A percentile compares a stretch with the other conserved stretches of the same genome.
Conservation (phyloP, 176 grass and related monocot species). For the Otatea glauca region DNA sequence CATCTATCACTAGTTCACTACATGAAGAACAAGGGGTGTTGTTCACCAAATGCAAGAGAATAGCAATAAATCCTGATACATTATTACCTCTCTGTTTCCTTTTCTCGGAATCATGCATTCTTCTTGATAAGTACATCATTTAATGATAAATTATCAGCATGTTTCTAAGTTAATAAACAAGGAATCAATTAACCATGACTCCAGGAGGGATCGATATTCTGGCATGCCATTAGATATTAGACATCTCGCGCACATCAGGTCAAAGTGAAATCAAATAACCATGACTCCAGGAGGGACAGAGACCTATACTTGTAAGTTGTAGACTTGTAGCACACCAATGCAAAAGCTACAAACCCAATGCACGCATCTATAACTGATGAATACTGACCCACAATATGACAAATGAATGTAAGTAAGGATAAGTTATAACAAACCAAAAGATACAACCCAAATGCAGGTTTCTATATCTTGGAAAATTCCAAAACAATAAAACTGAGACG, state of each 20-base stretch:
- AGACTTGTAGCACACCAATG: not conserved
- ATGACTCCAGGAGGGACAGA: not conserved
- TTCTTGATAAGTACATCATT: not conserved
- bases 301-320: not conserved
- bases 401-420: not conserved
- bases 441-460: slow-evolving; percentile 11
- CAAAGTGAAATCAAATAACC: not conserved
- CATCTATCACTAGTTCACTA: not conserved
- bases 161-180: not conserved
- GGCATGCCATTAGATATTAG: not conserved
- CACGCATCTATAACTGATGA: not conserved
- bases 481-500: not conserved
- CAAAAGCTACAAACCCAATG: slow-evolving; percentile 16
- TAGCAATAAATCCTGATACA: not conserved
- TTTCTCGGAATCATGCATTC: not conserved
- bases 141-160: not conserved
- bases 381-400: not conserved
- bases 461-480: not conserved
- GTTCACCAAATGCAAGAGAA: not conserved
- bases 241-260: not conserved
- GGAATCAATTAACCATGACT: too few species aligned
- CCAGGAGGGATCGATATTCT: too few species aligned
- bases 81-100: not conserved
- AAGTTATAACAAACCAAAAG: slow-evolving; percentile 16
- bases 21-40: not conserved